Conservation (phyloP, 768 basidiomycete genomes). For the Naganishia vaughanmartiniae region DNA sequence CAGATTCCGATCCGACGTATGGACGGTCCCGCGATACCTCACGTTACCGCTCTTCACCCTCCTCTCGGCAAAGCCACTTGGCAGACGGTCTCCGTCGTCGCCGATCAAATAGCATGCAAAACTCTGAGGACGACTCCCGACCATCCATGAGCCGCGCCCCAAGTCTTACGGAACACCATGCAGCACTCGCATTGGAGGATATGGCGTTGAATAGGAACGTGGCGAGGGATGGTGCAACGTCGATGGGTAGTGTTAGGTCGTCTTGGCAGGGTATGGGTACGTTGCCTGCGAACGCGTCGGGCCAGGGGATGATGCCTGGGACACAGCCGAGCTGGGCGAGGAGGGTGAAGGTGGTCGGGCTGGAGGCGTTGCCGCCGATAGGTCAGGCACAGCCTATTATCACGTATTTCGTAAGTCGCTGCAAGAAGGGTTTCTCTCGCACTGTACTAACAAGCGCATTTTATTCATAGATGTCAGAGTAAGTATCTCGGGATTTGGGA, state of each 20-base stretch:
- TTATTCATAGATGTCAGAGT: constrained; percentile 10
- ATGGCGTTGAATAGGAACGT: constrained; percentile 22
- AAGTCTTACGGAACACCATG: constrained; percentile 26
- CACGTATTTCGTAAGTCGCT: constrained; percentile 19
- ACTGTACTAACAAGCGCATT: background rate
- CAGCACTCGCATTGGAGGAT: constrained; percentile 27
- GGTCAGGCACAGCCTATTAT: constrained; percentile 22
- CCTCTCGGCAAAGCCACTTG: background rate
- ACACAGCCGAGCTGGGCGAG: constrained; percentile 6
- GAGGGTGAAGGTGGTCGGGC: background rate
- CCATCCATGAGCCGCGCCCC: constrained; percentile 18
- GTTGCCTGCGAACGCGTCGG: background rate
- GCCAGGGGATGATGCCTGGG: background rate
- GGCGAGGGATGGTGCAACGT: background rate
- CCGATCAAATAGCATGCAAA: background rate
- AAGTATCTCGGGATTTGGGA: background rate
- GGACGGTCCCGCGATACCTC: background rate
- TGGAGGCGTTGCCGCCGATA: constrained; percentile 15
- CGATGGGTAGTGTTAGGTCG: constrained; percentile 4
- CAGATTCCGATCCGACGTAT: background rate
- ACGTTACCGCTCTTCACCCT: background rate
- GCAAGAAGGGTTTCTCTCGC: background rate
- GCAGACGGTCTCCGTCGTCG: constrained; percentile 5
- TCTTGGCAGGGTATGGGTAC: background rate
- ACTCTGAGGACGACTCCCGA: background rate